A percentile compares a stretch with the other conserved stretches of the same genome.
Evolutionary conservation across 768 basidiomycete species (phyloP).

Genomic region (Termitomyces sp.): DNA sequence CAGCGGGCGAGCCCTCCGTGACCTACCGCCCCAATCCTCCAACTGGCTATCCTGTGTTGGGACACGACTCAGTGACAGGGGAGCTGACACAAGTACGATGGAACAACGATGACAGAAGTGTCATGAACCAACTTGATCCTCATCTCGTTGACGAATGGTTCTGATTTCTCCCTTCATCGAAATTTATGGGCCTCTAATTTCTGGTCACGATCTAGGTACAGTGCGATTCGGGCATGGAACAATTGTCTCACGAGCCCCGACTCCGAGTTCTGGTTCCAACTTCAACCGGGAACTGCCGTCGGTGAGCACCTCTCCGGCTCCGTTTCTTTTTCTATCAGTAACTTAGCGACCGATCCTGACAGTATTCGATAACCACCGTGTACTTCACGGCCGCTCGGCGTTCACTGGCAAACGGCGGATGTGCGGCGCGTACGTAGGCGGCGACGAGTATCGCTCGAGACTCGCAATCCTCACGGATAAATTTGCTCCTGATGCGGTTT

Average conservation of each 20-base stretch:
- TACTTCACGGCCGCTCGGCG: conserved; percentile 89
- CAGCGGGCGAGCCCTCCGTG: conserved; percentile 68
- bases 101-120: conserved; percentile 93
- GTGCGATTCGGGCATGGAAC: conserved; percentile 79
- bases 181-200: background rate
- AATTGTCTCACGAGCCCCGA: conserved; percentile 68
- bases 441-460: conserved; percentile 85
- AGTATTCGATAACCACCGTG: conserved; percentile 93
- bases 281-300: conserved; percentile 83
- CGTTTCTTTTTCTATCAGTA: too few relatives aligned
- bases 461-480: conserved; percentile 62
- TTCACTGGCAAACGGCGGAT: conserved; percentile 86
- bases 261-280: conserved; percentile 88
- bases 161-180: background rate
- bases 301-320: conserved; percentile 38
- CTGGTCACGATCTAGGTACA: conserved; percentile 46
- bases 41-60: conserved; percentile 65
- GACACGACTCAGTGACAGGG: conserved; percentile 54
- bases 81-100: conserved; percentile 78
- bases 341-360: background rate
- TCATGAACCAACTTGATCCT: conserved; percentile 56
- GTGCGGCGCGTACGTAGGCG: conserved; percentile 93
- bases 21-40: conserved; percentile 55
- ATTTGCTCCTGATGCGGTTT: conserved; percentile 35
- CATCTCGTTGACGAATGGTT: conserved; percentile 73